Evolutionary conservation across 805 yeast genomes (phyloP).

Genomic region (Komagataella mondaviorum): DNA sequence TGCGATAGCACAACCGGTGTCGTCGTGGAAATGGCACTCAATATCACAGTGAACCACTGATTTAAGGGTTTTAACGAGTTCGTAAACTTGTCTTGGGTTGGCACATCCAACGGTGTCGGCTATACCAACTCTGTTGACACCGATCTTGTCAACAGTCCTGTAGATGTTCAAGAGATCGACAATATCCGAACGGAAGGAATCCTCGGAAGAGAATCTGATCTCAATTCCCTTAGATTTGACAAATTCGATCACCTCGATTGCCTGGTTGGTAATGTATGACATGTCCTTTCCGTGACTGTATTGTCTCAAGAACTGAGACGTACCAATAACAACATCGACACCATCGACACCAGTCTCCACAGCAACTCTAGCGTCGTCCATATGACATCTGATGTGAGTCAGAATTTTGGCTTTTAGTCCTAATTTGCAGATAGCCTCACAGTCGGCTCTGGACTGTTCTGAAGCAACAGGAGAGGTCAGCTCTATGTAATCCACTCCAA

Average conservation of each 20-base stretch:
- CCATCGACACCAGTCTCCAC: constrained; percentile 99
- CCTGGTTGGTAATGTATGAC: constrained; percentile 93
- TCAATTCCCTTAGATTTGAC: constrained; percentile 95
- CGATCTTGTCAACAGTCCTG: constrained; percentile 92
- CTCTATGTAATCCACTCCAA: constrained; percentile 97
- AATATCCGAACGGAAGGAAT: constrained; percentile 91
- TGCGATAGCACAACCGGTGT: constrained; percentile 98
- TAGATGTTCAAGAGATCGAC: constrained; percentile 92
- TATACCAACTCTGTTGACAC: constrained; percentile 97
- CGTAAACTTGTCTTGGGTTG: constrained; percentile 97
- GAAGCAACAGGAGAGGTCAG: constrained; percentile 96
- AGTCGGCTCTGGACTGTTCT: constrained; percentile 83
- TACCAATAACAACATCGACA: constrained; percentile 96
- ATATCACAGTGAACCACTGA: constrained; percentile 93
- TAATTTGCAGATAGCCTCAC: constrained; percentile 96
- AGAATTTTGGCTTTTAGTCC: constrained; percentile 92
- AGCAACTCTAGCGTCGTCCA: constrained; percentile 97
- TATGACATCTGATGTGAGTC: constrained; percentile 95
- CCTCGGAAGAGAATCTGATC: constrained; percentile 94
- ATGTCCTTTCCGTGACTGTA: constrained; percentile 97
- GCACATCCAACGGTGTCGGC: constrained; percentile 99
- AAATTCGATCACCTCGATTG: constrained; percentile 92
- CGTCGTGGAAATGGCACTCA: constrained; percentile 98
- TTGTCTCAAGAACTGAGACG: constrained; percentile 88
- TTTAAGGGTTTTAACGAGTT: constrained; percentile 84